Conservation (phyloP, 371 early-diverging fungal species). For the Mortierella sp. region DNA sequence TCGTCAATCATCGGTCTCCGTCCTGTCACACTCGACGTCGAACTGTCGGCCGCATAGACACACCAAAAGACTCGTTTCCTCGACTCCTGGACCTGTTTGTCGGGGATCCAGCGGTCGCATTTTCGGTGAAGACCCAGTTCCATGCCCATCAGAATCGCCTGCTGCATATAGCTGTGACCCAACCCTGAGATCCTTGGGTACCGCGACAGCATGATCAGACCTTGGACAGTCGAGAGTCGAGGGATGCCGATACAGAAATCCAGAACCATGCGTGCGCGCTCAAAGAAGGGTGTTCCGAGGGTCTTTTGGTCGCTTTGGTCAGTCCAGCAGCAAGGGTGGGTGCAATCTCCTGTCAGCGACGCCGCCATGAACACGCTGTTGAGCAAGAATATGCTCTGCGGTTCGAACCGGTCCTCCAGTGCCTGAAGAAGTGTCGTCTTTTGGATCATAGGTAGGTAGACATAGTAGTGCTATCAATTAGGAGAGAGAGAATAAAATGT, state of each 20-base stretch:
- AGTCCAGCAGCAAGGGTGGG: constrained; percentile 30
- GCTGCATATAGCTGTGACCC: constrained; percentile 40
- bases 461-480: constrained; percentile 36
- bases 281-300: constrained; percentile 49
- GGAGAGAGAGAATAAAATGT: background rate
- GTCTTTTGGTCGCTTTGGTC: constrained; percentile 41
- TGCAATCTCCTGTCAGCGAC: constrained; percentile 45
- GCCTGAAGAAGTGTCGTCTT: constrained; percentile 44
- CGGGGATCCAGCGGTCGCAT: constrained; percentile 56
- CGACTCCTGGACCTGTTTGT: constrained; percentile 45
- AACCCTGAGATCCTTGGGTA: constrained; percentile 46
- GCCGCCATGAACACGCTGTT: constrained; percentile 53
- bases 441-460: constrained; percentile 50
- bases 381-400: constrained; percentile 48
- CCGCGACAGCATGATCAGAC: constrained; percentile 47
- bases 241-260: constrained; percentile 57
- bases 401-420: constrained; percentile 49
- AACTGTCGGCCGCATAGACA: constrained; percentile 42
- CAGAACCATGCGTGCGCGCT: constrained; percentile 49
- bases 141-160: constrained; percentile 43
- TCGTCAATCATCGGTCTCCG: constrained; percentile 46
- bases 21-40: constrained; percentile 39
- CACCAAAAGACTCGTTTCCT: constrained; percentile 53
- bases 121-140: constrained; percentile 53
- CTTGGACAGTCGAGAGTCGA: constrained; percentile 50